Percentiles rank a stretch among this genome's conserved stretches.
phyloP scores from a whole-genome alignment of 2,329 filamentous ascomycete genomes.

The Coniochaeta prunicola region DNA sequence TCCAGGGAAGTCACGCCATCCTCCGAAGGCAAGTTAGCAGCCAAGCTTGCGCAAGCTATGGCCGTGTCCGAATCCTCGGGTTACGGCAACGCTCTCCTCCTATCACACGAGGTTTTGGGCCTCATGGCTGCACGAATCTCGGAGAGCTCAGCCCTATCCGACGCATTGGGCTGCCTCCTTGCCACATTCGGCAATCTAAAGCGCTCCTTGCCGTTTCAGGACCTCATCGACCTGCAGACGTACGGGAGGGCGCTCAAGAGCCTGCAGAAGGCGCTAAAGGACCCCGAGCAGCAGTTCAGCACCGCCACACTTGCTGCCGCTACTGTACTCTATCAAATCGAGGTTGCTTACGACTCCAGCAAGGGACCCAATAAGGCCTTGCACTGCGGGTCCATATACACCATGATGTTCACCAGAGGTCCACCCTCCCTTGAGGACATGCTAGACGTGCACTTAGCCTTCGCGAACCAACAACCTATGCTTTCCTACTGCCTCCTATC shows the following conservation, averaged over 20 bases:
- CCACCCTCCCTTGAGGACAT: neutral
- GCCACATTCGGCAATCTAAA: neutral
- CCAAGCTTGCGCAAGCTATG: neutral
- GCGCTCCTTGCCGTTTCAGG: neutral
- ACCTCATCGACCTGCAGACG: conserved; percentile 1
- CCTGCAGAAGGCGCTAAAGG: neutral
- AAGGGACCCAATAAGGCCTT: neutral
- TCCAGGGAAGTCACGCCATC: neutral
- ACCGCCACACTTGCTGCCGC: neutral
- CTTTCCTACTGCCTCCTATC: neutral
- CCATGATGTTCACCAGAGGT: neutral
- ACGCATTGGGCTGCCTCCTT: neutral
- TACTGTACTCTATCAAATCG: neutral
- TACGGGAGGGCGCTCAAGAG: neutral
- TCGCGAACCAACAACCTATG: neutral
- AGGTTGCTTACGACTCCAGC: neutral
- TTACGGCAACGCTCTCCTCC: neutral
- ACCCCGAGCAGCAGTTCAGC: neutral
- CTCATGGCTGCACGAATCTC: neutral
- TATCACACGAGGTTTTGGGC: neutral
- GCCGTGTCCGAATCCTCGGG: neutral
- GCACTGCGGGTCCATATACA: neutral
- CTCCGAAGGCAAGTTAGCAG: neutral
- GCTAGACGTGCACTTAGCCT: neutral
- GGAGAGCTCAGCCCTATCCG: neutral